These are phyloP conservation scores for Fusarium sp. DNA, from an alignment of 2,329 filamentous ascomycete species.

Conservation along the genomic window DNA sequence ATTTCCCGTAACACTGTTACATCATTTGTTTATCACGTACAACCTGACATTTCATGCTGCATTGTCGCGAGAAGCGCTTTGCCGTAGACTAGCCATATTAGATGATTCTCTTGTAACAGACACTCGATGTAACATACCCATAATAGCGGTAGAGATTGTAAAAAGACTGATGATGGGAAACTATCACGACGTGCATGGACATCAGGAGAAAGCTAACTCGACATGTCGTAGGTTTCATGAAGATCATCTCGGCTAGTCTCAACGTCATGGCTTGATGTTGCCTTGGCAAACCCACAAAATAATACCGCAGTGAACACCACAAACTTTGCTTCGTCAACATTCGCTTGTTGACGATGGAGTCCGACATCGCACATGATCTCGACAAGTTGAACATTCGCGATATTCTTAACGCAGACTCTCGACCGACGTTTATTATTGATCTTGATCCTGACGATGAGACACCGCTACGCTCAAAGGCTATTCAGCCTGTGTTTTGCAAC, in stretches of 20 bases:
- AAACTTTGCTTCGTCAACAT: neutral
- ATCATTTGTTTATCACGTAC: neutral
- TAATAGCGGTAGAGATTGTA: neutral
- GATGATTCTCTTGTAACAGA: neutral
- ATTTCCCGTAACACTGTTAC: neutral
- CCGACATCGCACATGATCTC: conserved; percentile 19
- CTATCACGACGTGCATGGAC: neutral
- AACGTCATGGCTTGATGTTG: neutral
- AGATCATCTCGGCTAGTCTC: neutral
- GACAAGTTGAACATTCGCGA: conserved; percentile 56
- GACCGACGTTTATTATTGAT: conserved; percentile 51
- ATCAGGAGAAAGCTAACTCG: neutral
- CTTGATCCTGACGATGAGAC: conserved; percentile 47
- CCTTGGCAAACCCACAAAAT: conserved; percentile 15
- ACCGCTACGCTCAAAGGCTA: conserved; percentile 25
- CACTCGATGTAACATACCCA: rapidly evolving
- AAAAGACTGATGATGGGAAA: neutral
- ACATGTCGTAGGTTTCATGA: neutral
- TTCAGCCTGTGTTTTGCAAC: conserved; percentile 50
- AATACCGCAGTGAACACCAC: neutral
- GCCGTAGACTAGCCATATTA: neutral
- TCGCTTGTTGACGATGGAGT: conserved; percentile 15
- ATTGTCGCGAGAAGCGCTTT: neutral
- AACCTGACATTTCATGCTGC: neutral
- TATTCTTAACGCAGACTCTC: conserved; percentile 49